These are phyloP conservation scores for Boletales sp. DNA, from an alignment of 768 basidiomycete species.

Conservation along the genomic window DNA sequence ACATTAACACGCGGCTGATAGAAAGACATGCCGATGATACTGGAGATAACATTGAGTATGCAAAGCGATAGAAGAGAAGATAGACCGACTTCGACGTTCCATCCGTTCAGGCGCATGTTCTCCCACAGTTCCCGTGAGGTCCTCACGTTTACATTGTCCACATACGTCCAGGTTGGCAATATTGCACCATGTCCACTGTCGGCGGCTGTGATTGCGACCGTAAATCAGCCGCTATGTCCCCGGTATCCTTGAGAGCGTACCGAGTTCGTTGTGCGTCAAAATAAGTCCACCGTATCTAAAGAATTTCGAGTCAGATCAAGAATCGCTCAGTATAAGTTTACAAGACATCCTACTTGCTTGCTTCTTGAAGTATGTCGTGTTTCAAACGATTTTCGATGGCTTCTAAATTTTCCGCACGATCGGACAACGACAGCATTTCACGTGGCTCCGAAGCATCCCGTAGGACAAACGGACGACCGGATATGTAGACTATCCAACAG, in stretches of 20 bases:
- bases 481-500: conserved; percentile 63
- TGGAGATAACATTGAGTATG: conserved; percentile 26
- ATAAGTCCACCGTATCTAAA: conserved; percentile 83
- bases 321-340: neutral
- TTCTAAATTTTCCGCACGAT: conserved; percentile 93
- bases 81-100: conserved; percentile 76
- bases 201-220: conserved; percentile 32
- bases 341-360: conserved; percentile 46
- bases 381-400: conserved; percentile 88
- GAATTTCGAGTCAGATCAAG: conserved; percentile 7
- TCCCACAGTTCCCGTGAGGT: conserved; percentile 88
- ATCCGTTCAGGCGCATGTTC: conserved; percentile 72
- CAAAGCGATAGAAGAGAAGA: neutral
- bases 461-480: conserved; percentile 89
- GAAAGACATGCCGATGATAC: conserved; percentile 66
- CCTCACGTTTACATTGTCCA: conserved; percentile 77
- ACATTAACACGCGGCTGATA: neutral
- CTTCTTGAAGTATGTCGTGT: conserved; percentile 87
- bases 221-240: conserved; percentile 3
- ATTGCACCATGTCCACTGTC: conserved; percentile 76
- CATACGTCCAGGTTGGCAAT: conserved; percentile 90
- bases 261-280: conserved; percentile 90
- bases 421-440: conserved; percentile 74
- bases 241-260: conserved; percentile 35
- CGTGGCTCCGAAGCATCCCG: conserved; percentile 84